Base-by-base conservation (phyloP, 164 flowering plant species). In the Magnolia officinalis region DNA sequence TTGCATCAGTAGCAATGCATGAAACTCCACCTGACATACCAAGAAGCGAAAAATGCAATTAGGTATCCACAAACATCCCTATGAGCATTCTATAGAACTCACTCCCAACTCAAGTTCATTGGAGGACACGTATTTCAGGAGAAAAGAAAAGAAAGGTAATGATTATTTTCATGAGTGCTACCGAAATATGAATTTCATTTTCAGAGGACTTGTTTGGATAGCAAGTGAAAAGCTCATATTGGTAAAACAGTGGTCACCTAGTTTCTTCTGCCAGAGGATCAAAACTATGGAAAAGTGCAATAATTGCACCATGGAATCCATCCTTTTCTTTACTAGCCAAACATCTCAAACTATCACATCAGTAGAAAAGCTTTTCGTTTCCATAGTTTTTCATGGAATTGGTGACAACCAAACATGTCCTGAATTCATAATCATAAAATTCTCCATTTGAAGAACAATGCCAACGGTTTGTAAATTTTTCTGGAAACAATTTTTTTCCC, bases 1-100 rank as follows among this genome's bases (percentile, higher is more conserved):
- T 76, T 37, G 89, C 85, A 80, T 85, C 93, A 67, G 91, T 78
- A 51, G 92, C 85, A 63, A 95, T 85, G 78, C 88, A 86, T 20
- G 94, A 84, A 55, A 90, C 88, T 21, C 78, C 79, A 51, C 81
- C 81, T 90, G 80, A 71, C n/a, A 77, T 13, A 37, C 75, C 78
- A 19, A 73, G 50, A 55, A 55, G 2, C 8, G 10, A 55, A 11
- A 14, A 72, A 61, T 0, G n/a, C 20, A 61, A 61, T 18, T 20
- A 61, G 20, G 19, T 20, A 61, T 26, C 2, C 37, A 1, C 0
- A 1, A 2, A 23, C 24, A 65, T 23, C 23, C 6, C 2, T 19
- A 26, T 20, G 68, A 2, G 11, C 11, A 23, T 19, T 65, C 68
- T 23, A 2, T 23, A 21, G 23, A 5, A 19, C 24, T 6, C 29